Conservation (phyloP, 805 yeast species). For the Henningerozyma blattae region DNA sequence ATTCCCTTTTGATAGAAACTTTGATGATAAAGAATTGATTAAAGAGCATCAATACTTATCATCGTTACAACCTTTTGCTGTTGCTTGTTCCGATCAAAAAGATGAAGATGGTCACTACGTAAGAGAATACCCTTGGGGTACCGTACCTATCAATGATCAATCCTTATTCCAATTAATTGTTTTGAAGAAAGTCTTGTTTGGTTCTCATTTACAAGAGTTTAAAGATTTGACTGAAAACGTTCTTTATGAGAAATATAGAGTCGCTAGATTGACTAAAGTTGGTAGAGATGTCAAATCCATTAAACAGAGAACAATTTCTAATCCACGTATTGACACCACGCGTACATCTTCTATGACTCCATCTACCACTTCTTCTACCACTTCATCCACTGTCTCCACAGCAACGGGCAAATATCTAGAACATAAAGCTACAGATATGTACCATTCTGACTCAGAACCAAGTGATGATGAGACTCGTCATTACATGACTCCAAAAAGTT, state of each 20-base stretch:
- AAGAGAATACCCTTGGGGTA: slow-evolving; percentile 72
- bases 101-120: slow-evolving; percentile 45
- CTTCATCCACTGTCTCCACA: no score
- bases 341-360: no score
- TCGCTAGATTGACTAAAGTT: slow-evolving; percentile 40
- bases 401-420: no score
- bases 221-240: slow-evolving; percentile 71
- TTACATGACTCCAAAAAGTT: neutral
- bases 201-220: slow-evolving; percentile 73
- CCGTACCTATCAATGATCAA: slow-evolving; percentile 38
- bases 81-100: slow-evolving; percentile 52
- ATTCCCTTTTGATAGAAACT: slow-evolving; percentile 59
- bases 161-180: slow-evolving; percentile 40
- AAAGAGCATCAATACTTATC: slow-evolving; percentile 56
- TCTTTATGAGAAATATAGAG: slow-evolving; percentile 68
- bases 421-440: neutral
- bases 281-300: neutral
- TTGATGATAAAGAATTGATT: slow-evolving; percentile 56
- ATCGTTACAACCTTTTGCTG: slow-evolving; percentile 63
- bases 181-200: slow-evolving; percentile 60
- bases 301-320: neutral
- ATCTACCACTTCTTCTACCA: no score
- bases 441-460: neutral
- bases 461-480: neutral
- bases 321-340: neutral